Conservation (phyloP, 306 rosid genomes). For the Quercus dentata region DNA sequence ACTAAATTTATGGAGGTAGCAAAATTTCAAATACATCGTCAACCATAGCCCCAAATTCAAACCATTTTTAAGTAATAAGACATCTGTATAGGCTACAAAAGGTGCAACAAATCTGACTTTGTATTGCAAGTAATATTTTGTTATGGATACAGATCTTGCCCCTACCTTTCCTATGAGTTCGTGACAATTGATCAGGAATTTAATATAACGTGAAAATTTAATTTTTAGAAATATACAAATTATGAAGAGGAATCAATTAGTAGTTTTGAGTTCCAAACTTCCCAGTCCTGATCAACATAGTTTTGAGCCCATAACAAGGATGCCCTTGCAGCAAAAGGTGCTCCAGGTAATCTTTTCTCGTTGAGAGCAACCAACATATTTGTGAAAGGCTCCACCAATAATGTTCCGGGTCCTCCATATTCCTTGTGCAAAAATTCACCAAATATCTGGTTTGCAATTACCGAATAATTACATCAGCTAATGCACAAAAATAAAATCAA, state of each 20-base stretch:
- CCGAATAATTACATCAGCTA: constrained; percentile 4
- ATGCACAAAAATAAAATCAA: constrained; percentile 21
- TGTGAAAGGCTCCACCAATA: constrained; percentile 58
- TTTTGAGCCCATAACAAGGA: constrained; percentile 70
- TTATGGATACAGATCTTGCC: constrained; percentile 17
- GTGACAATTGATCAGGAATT: constrained; percentile 22
- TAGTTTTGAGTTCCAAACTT: constrained; percentile 40
- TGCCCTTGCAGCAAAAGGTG: constrained; percentile 59
- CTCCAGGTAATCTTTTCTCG: constrained; percentile 39
- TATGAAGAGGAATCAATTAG: constrained; percentile 15
- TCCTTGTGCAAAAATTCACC: constrained; percentile 48
- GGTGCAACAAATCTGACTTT: constrained; percentile 36
- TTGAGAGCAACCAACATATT: constrained; percentile 44
- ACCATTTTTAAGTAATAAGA: constrained; percentile 34
- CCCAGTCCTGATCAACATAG: constrained; percentile 51
- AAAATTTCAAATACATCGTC: constrained; percentile 37
- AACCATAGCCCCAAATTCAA: constrained; percentile 30
- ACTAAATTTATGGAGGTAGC: constrained; percentile 30
- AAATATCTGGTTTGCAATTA: constrained; percentile 44
- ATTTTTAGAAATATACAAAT: neutral
- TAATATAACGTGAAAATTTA: constrained; percentile 15
- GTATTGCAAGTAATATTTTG: constrained; percentile 33
- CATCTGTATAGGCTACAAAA: constrained; percentile 47
- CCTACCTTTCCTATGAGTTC: constrained; percentile 18
- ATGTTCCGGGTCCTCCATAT: constrained; percentile 57